Evolutionary conservation across 768 basidiomycete genomes (phyloP).

Genomic region (Podaxis sp.): DNA sequence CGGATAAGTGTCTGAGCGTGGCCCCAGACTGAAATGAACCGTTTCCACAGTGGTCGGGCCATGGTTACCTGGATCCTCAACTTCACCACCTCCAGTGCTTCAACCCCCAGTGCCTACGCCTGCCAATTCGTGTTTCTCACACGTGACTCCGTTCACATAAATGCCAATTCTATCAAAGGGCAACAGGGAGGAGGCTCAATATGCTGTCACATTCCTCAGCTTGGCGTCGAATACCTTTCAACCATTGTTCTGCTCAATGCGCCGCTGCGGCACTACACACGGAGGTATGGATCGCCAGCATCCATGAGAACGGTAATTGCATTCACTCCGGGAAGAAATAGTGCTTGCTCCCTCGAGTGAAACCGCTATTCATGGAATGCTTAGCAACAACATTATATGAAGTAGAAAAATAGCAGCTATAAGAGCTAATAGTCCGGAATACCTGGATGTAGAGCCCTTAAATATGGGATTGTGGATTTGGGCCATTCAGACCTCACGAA

Average conservation of each 20-base stretch:
- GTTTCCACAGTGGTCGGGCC: too few relatives aligned
- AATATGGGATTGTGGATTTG: background rate
- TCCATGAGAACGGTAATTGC: constrained; percentile 1
- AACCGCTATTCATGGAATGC: background rate
- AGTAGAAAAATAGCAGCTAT: background rate
- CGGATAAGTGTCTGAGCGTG: too few relatives aligned
- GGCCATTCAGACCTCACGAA: background rate
- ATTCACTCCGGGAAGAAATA: background rate
- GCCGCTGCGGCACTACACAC: background rate
- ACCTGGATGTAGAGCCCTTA: background rate
- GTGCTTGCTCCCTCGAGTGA: background rate
- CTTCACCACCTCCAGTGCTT: too few relatives aligned
- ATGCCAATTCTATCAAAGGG: too few relatives aligned
- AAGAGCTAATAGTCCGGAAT: background rate
- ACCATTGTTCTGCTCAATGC: background rate
- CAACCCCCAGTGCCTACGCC: too few relatives aligned
- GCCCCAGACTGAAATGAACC: too few relatives aligned
- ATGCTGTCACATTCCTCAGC: too few relatives aligned
- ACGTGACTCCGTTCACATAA: too few relatives aligned
- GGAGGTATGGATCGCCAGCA: background rate
- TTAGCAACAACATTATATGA: background rate
- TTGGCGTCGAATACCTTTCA: too few relatives aligned
- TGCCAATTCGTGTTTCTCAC: too few relatives aligned
- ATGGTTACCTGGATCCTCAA: too few relatives aligned
- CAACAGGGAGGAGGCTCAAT: too few relatives aligned